phyloP scores from a whole-genome alignment of 495 filamentous ascomycete species.

The Aspergillus asperescens region DNA sequence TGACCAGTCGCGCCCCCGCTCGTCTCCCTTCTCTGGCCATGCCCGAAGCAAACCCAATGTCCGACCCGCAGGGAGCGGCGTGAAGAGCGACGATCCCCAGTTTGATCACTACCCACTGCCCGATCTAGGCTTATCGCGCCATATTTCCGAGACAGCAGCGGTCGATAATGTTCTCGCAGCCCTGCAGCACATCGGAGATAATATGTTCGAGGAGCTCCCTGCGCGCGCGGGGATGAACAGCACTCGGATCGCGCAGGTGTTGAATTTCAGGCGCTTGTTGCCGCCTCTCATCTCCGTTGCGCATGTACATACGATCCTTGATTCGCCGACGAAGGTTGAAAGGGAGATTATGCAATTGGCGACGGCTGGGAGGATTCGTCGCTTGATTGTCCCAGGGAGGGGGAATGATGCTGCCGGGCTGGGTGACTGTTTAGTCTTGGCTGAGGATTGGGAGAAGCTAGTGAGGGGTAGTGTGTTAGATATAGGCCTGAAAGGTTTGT shows the following conservation, averaged over 20 bases:
- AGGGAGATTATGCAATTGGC: constrained; percentile 64
- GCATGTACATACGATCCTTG: constrained; percentile 64
- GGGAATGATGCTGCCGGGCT: constrained; percentile 54
- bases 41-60: constrained; percentile 53
- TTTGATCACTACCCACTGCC: constrained; percentile 38
- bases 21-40: constrained; percentile 49
- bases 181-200: constrained; percentile 53
- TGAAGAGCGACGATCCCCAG: constrained; percentile 29
- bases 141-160: constrained; percentile 43
- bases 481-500: constrained; percentile 43
- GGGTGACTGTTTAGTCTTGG: constrained; percentile 66
- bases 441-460: constrained; percentile 56
- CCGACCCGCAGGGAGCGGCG: constrained; percentile 24
- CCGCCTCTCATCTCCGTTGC: constrained; percentile 66
- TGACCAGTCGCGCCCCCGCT: constrained; percentile 20
- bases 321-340: constrained; percentile 65
- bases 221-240: constrained; percentile 68
- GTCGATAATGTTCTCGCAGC: constrained; percentile 60
- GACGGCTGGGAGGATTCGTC: constrained; percentile 54
- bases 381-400: constrained; percentile 61
- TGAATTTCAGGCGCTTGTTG: constrained; percentile 60
- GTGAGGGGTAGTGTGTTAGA: constrained; percentile 46
- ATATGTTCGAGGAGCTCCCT: constrained; percentile 68
- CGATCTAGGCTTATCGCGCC: constrained; percentile 34
- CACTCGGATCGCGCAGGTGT: constrained; percentile 61